phyloP scores from a whole-genome alignment of 2,329 filamentous ascomycete species.

The Venturia asperata region DNA sequence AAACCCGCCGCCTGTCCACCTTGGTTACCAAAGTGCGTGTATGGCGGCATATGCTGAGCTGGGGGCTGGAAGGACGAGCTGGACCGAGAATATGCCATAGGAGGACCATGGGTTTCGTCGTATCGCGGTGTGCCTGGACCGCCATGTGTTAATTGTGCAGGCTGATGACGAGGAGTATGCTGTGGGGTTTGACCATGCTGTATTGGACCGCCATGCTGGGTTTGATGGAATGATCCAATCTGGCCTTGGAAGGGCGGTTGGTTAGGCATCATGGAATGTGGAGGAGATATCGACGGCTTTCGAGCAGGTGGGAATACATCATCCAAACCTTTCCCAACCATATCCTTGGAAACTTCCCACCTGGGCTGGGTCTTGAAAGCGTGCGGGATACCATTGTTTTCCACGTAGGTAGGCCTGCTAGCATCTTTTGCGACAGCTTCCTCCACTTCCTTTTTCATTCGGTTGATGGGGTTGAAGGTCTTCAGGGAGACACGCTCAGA shows the following conservation, averaged over 20 bases:
- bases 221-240: slow-evolving; percentile 64
- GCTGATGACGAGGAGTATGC: slow-evolving; percentile 70
- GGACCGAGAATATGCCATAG: slow-evolving; percentile 80
- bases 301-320: slow-evolving; percentile 69
- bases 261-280: slow-evolving; percentile 52
- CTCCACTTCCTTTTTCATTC: slow-evolving; percentile 60
- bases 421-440: slow-evolving; percentile 43
- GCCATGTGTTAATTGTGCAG: slow-evolving; percentile 64
- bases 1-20: slow-evolving; percentile 51
- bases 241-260: slow-evolving; percentile 78
- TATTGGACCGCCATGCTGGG: slow-evolving; percentile 46
- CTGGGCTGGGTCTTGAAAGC: slow-evolving; percentile 79
- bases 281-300: slow-evolving; percentile 52
- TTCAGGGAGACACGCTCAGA: slow-evolving; percentile 48
- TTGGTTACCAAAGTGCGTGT: slow-evolving; percentile 61
- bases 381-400: slow-evolving; percentile 75
- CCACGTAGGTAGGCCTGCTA: slow-evolving; percentile 53
- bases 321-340: slow-evolving; percentile 69
- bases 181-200: slow-evolving; percentile 57
- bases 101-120: slow-evolving; percentile 61
- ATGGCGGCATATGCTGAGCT: slow-evolving; percentile 65
- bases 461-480: slow-evolving; percentile 58
- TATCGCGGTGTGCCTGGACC: slow-evolving; percentile 57
- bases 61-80: slow-evolving; percentile 75
- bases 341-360: slow-evolving; percentile 67